Percentiles rank a stretch among this genome's conserved stretches.
These are phyloP conservation scores for Scytalidium sp. DNA, from an alignment of 2,329 filamentous ascomycete species.

Conservation along the genomic window DNA sequence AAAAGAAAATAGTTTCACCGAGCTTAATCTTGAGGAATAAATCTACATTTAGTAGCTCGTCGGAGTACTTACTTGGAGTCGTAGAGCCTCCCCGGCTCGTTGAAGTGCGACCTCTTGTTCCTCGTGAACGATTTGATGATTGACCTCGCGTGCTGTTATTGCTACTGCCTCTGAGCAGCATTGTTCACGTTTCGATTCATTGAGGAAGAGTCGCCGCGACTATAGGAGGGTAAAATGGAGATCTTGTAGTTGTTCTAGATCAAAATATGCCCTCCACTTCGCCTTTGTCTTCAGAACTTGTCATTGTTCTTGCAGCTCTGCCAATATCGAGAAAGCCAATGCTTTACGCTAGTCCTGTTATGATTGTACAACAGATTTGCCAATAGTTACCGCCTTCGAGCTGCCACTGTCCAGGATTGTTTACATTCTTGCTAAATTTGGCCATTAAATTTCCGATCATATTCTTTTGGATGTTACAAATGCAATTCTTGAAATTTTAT, in stretches of 20 bases:
- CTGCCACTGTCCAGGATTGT: no score
- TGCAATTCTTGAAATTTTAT: no score
- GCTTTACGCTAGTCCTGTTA: neutral
- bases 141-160: slow-evolving; percentile 22
- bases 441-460: no score
- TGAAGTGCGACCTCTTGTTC: slow-evolving; percentile 26
- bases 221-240: slow-evolving; percentile 15
- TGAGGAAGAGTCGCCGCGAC: slow-evolving; percentile 11
- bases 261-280: neutral
- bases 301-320: neutral
- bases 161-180: slow-evolving; percentile 24
- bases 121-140: slow-evolving; percentile 23
- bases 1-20: neutral
- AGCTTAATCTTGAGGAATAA: no score
- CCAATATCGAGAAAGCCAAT: neutral
- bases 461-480: no score
- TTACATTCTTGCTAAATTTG: no score
- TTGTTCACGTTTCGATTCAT: slow-evolving; percentile 27
- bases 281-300: neutral
- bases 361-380: neutral
- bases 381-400: neutral
- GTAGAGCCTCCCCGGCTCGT: slow-evolving; percentile 28
- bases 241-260: neutral
- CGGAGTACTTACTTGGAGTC: slow-evolving; percentile 25
- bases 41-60: neutral